Conservation (phyloP, 2,329 filamentous ascomycete genomes). For the Emericellopsis cladophorae region DNA sequence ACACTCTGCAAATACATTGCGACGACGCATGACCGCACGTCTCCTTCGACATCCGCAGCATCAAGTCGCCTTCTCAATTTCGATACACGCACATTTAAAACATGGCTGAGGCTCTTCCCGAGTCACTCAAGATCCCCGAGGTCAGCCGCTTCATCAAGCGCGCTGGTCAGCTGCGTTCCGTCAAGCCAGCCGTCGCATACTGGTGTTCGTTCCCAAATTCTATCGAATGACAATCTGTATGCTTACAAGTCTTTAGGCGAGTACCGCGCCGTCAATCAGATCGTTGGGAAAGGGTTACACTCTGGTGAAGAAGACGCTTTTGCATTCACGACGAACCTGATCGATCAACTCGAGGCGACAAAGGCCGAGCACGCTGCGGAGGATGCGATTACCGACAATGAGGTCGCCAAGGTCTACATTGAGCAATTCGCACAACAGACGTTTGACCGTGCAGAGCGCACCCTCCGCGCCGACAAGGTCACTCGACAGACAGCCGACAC, state of each 20-base stretch:
- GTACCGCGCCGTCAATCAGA: conserved; percentile 88
- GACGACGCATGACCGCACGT: not conserved
- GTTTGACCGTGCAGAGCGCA: conserved; percentile 71
- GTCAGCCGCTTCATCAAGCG: conserved; percentile 74
- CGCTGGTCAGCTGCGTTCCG: conserved; percentile 70
- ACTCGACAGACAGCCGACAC: conserved; percentile 88
- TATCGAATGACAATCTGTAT: not conserved
- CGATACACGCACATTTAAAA: conserved; percentile 4
- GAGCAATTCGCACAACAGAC: conserved; percentile 89
- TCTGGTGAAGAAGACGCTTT: conserved; percentile 65
- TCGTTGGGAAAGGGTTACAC: conserved; percentile 71
- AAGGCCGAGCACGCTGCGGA: conserved; percentile 56
- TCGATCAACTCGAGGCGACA: conserved; percentile 72
- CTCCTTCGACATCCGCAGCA: too few species aligned
- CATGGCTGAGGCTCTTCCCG: conserved; percentile 49
- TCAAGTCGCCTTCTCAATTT: not conserved
- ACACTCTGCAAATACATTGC: not conserved
- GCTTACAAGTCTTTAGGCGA: conserved; percentile 44
- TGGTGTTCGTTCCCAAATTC: conserved; percentile 60
- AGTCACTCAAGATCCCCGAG: conserved; percentile 60
- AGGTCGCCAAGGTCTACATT: conserved; percentile 79
- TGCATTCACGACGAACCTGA: conserved; percentile 67
- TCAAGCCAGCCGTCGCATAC: conserved; percentile 82
- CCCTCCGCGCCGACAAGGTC: conserved; percentile 71
- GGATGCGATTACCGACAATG: conserved; percentile 75